A percentile compares a stretch with the other conserved stretches of the same genome.
These are phyloP conservation scores for Rhododendron mucronatum DNA, from an alignment of 148 eudicot genomes.

Conservation along the genomic window DNA sequence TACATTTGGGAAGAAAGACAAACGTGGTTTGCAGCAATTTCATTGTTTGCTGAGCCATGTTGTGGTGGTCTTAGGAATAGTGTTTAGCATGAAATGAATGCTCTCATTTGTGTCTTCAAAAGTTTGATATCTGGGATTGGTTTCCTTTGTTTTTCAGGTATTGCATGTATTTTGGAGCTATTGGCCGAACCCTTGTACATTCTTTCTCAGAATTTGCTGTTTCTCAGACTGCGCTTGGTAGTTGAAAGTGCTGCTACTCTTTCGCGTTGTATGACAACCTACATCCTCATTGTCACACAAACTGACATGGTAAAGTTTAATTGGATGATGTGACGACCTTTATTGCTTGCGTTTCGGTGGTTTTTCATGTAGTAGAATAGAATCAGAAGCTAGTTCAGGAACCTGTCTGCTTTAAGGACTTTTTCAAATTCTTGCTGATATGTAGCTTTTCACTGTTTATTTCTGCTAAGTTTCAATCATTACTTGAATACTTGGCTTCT, in stretches of 20 bases:
- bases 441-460: background rate
- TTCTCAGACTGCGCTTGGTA: conserved; percentile 77
- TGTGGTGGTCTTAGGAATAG: background rate
- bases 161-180: conserved; percentile 89
- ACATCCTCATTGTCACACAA: conserved; percentile 53
- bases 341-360: background rate
- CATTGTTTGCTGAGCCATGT: background rate
- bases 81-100: background rate
- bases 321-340: background rate
- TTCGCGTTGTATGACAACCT: conserved; percentile 71
- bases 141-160: conserved; percentile 43
- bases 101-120: background rate
- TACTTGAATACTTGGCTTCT: background rate
- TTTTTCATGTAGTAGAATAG: background rate
- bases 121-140: background rate
- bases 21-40: background rate
- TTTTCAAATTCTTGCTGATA: background rate
- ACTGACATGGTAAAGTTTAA: conserved; percentile 48
- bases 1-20: background rate
- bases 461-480: background rate
- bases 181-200: conserved; percentile 92
- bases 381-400: background rate
- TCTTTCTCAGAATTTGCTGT: conserved; percentile 82
- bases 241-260: conserved; percentile 86
- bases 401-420: background rate